These are phyloP conservation scores for Talinum fruticosum DNA, from an alignment of 148 eudicot genomes.

Conservation along the genomic window DNA sequence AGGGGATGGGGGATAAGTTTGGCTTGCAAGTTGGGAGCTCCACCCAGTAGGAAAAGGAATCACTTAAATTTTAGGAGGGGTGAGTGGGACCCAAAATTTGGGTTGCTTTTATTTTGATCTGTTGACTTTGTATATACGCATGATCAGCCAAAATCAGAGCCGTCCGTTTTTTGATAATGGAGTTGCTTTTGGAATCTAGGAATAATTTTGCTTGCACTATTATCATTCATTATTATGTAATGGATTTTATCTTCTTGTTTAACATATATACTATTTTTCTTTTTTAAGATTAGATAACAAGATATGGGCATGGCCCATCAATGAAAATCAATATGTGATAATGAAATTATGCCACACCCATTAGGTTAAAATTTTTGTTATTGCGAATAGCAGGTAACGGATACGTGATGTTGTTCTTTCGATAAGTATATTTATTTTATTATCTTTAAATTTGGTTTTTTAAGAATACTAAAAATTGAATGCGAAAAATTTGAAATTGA, in stretches of 20 bases:
- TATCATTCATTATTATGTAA: neutral
- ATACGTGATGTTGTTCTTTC: no score
- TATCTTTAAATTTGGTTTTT: no score
- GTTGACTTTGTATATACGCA: constrained; percentile 1
- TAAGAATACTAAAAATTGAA: no score
- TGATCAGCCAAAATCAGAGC: constrained; percentile 9
- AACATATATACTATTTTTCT: neutral
- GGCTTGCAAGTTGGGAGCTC: neutral
- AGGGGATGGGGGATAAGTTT: neutral
- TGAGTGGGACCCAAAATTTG: neutral
- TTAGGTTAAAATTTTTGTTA: neutral
- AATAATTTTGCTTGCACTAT: constrained; percentile 11
- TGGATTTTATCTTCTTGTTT: neutral
- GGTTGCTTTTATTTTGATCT: neutral
- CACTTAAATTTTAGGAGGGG: neutral
- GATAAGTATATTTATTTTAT: no score
- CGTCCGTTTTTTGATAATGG: neutral
- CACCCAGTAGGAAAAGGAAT: constrained; percentile 1
- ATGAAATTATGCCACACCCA: neutral
- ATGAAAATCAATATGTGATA: neutral
- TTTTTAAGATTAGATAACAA: neutral
- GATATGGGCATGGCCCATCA: neutral
- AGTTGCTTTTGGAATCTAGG: constrained; percentile 17
- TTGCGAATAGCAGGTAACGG: no score
- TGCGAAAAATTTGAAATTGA: no score